Evolutionary conservation across 192 early-diverging fungal genomes (phyloP).

Genomic region (Nowakowskiella sp.): DNA sequence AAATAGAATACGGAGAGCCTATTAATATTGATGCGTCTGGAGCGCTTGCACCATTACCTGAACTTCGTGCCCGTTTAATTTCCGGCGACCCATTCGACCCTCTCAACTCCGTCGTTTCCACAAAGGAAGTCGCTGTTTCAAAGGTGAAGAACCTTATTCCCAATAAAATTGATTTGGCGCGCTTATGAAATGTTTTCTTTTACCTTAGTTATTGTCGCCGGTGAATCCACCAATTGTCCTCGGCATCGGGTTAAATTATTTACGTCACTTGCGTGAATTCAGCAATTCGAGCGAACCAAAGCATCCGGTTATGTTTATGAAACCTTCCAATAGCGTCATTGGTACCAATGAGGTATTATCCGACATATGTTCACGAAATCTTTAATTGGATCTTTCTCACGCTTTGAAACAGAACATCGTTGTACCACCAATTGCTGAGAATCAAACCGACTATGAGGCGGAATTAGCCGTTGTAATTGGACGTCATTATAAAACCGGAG

Average conservation of each 20-base stretch:
- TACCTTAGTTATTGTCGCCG: slow-evolving; percentile 37
- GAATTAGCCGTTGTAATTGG: slow-evolving; percentile 54
- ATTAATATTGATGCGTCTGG: too few species aligned
- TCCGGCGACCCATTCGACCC: slow-evolving; percentile 34
- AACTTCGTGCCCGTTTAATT: slow-evolving; percentile 31
- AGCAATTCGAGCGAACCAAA: slow-evolving; percentile 33
- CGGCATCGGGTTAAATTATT: slow-evolving; percentile 57
- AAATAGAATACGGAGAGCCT: slow-evolving; percentile 42
- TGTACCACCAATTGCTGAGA: slow-evolving; percentile 40
- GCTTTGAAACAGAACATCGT: slow-evolving; percentile 36
- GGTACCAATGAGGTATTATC: too few species aligned
- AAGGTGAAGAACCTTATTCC: slow-evolving; percentile 21
- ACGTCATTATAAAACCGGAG: slow-evolving; percentile 15
- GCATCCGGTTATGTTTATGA: slow-evolving; percentile 54
- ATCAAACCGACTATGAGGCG: slow-evolving; percentile 53
- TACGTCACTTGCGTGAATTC: slow-evolving; percentile 46
- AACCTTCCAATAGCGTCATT: slow-evolving; percentile 32
- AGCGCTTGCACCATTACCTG: slow-evolving; percentile 2
- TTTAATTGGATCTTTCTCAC: too few species aligned
- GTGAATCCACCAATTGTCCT: slow-evolving; percentile 26
- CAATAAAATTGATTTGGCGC: slow-evolving; percentile 3
- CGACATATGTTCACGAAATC: too few species aligned
- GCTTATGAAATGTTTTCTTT: slow-evolving; percentile 5
- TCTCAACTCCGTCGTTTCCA: slow-evolving; percentile 18
- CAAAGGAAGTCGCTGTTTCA: slow-evolving; percentile 28